A percentile compares a stretch with the other conserved stretches of the same genome.
These are phyloP conservation scores for Tremella mesenterica DNA, from an alignment of 768 basidiomycete species.

Conservation along the genomic window DNA sequence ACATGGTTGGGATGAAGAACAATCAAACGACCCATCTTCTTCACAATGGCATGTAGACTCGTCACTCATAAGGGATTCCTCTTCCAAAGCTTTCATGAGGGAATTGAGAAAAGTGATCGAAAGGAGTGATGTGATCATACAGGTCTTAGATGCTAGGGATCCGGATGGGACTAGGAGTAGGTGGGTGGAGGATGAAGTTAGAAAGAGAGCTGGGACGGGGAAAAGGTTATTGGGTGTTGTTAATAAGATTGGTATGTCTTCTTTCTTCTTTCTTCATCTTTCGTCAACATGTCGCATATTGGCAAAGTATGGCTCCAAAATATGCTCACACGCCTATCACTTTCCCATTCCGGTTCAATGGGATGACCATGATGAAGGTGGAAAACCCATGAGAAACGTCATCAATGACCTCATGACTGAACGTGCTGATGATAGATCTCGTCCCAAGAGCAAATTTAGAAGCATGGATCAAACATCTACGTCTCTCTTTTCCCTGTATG, in stretches of 20 bases:
- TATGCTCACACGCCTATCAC: no score
- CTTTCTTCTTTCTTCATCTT: not conserved
- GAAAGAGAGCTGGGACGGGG: constrained; percentile 71
- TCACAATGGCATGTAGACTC: constrained; percentile 31
- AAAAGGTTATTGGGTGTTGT: constrained; percentile 88
- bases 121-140: constrained; percentile 79
- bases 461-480: constrained; percentile 81
- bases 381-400: not conserved
- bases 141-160: constrained; percentile 78
- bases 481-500: constrained; percentile 82
- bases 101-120: constrained; percentile 86
- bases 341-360: no score
- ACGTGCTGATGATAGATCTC: constrained; percentile 59
- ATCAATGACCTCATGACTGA: no score
- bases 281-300: no score
- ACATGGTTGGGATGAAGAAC: constrained; percentile 27
- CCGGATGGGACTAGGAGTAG: constrained; percentile 87
- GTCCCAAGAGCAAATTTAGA: constrained; percentile 81
- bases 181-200: constrained; percentile 88
- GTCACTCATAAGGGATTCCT: constrained; percentile 43
- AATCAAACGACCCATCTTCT: constrained; percentile 1
- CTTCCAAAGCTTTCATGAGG: constrained; percentile 55
- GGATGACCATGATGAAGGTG: no score
- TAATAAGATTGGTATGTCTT: constrained; percentile 77
- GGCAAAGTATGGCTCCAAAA: no score